phyloP scores from a whole-genome alignment of 1,284 basidiomycete species.

The Cryptococcus sp. region DNA sequence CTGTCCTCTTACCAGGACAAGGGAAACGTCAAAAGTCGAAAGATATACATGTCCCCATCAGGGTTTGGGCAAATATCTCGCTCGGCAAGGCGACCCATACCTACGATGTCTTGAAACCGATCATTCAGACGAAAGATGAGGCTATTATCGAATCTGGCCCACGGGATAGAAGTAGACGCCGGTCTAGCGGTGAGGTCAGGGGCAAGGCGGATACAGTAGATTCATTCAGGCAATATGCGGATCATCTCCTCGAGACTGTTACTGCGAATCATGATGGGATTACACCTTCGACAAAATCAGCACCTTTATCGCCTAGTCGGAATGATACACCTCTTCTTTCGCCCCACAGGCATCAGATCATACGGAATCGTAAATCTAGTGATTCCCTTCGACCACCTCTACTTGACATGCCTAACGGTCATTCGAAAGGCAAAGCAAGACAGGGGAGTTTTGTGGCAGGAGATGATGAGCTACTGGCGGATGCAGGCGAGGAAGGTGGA shows the following conservation, averaged over 20 bases:
- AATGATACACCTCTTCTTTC: neutral
- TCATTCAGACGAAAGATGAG: constrained; percentile 47
- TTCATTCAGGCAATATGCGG: constrained; percentile 30
- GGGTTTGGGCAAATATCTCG: constrained; percentile 43
- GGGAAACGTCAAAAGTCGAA: constrained; percentile 32
- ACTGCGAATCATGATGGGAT: constrained; percentile 1
- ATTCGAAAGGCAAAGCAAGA: constrained; percentile 6
- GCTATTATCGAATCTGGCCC: constrained; percentile 17
- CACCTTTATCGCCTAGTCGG: constrained; percentile 14
- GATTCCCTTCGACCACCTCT: neutral
- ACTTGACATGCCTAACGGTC: constrained; percentile 4
- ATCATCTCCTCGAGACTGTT: constrained; percentile 28
- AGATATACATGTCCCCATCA: constrained; percentile 37
- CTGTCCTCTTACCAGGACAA: constrained; percentile 30
- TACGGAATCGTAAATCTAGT: neutral
- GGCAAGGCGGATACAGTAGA: constrained; percentile 13
- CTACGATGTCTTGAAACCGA: constrained; percentile 43
- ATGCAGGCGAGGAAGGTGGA: constrained; percentile 57
- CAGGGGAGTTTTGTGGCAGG: constrained; percentile 28
- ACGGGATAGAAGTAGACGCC: neutral
- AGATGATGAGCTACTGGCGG: constrained; percentile 46
- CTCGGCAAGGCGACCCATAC: constrained; percentile 24
- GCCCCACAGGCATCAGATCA: neutral
- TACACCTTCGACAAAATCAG: constrained; percentile 1
- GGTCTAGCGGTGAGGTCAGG: constrained; percentile 4